Evolutionary conservation across 345 rosid genomes (phyloP).

Genomic region (Anacardium occidentale): DNA sequence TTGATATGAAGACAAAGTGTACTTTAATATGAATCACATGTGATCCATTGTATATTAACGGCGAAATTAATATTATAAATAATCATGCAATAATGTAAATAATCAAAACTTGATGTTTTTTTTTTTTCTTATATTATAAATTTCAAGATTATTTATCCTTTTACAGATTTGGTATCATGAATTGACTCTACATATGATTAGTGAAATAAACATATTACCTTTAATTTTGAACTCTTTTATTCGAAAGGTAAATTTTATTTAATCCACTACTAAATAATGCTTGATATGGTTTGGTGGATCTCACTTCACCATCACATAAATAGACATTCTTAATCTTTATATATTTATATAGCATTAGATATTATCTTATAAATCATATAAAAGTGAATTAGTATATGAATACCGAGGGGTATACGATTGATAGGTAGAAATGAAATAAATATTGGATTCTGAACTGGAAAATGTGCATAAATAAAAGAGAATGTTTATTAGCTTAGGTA

Average conservation of each 20-base stretch:
- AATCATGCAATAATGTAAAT: neutral
- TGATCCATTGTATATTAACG: neutral
- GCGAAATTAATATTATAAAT: neutral
- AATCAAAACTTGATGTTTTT: neutral
- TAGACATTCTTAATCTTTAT: neutral
- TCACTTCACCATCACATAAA: neutral
- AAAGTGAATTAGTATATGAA: too few relatives aligned
- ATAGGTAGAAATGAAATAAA: neutral
- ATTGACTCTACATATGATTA: neutral
- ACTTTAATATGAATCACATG: slow-evolving; percentile 10
- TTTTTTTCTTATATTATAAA: neutral
- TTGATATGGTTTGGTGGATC: neutral
- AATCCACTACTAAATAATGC: too few relatives aligned
- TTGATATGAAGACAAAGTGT: neutral
- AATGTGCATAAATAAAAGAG: slow-evolving; percentile 17
- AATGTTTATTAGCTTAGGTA: slow-evolving; percentile 7
- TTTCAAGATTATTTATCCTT: neutral
- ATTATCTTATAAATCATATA: too few relatives aligned
- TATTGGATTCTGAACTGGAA: slow-evolving; percentile 40
- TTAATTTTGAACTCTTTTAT: too few relatives aligned
- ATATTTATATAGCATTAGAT: too few relatives aligned
- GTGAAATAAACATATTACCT: too few relatives aligned
- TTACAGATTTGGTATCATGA: neutral
- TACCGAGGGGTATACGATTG: too few relatives aligned
- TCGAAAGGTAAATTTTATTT: neutral